These are phyloP conservation scores for Petunia axillaris DNA, from an alignment of 257 asterid species.

Conservation along the genomic window DNA sequence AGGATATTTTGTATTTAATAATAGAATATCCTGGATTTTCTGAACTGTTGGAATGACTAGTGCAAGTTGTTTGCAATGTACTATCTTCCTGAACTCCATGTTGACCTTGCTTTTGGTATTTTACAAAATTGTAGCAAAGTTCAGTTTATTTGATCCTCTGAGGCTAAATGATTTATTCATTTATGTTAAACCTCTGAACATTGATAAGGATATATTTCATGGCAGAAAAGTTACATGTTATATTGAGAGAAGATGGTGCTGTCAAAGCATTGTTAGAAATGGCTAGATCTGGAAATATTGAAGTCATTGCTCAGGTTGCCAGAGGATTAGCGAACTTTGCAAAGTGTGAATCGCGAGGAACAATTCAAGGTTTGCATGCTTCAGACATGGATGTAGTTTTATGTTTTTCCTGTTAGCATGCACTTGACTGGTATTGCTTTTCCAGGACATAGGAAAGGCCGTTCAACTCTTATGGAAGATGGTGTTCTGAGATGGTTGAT, in stretches of 20 bases:
- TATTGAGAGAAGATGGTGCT: constrained; percentile 78
- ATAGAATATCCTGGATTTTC: too few species aligned
- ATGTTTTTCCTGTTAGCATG: not conserved
- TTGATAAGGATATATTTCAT: constrained; percentile 27
- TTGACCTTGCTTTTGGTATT: not conserved
- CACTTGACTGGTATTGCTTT: constrained; percentile 28
- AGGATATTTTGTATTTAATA: too few species aligned
- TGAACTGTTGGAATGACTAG: not conserved
- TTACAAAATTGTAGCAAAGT: not conserved
- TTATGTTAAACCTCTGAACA: not conserved
- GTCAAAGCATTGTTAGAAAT: constrained; percentile 71
- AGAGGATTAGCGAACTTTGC: constrained; percentile 91
- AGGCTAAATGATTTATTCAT: not conserved
- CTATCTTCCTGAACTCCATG: not conserved
- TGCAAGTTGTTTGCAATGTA: not conserved
- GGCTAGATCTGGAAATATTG: constrained; percentile 63
- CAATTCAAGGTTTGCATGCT: constrained; percentile 63
- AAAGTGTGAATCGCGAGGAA: constrained; percentile 84
- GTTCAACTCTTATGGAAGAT: constrained; percentile 78
- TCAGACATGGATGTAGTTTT: not conserved
- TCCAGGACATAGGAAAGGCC: constrained; percentile 70
- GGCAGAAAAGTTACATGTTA: constrained; percentile 67
- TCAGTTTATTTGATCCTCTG: constrained; percentile 11
- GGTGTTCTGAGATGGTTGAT: constrained; percentile 77
- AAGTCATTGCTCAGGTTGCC: constrained; percentile 83